Evolutionary conservation across 2,329 filamentous ascomycete genomes (phyloP).

Genomic region (Xylaria sp.): DNA sequence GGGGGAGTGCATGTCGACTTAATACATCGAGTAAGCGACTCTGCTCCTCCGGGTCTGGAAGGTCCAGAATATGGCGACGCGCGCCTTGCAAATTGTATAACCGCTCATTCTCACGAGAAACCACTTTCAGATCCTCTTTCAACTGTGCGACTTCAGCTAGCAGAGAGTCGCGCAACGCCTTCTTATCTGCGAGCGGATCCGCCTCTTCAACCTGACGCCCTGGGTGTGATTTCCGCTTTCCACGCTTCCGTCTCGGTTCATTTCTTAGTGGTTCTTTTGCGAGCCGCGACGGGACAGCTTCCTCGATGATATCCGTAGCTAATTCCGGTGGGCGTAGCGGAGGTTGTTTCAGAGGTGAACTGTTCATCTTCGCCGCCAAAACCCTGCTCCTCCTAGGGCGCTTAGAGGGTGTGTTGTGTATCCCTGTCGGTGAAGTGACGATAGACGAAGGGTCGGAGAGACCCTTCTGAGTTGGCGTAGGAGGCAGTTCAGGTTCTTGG

Average conservation of each 20-base stretch:
- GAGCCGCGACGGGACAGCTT: conserved; percentile 6
- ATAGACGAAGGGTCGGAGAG: conserved; percentile 61
- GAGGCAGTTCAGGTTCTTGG: conserved; percentile 73
- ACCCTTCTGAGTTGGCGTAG: conserved; percentile 61
- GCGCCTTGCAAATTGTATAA: conserved; percentile 57
- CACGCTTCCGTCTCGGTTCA: conserved; percentile 35
- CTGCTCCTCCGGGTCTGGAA: conserved; percentile 48
- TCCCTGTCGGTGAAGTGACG: conserved; percentile 66
- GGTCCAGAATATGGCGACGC: conserved; percentile 40
- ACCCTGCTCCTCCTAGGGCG: conserved; percentile 56
- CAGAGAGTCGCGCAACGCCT: conserved; percentile 62
- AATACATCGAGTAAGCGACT: conserved; percentile 55
- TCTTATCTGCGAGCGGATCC: conserved; percentile 61
- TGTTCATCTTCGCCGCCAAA: conserved; percentile 54
- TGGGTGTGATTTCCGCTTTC: conserved; percentile 47
- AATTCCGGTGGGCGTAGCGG: conserved; percentile 47
- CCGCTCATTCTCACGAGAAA: conserved; percentile 67
- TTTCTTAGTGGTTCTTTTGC: conserved; percentile 29
- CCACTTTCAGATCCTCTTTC: conserved; percentile 66
- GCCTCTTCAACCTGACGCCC: conserved; percentile 55
- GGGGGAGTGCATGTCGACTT: conserved; percentile 54
- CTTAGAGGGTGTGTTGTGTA: conserved; percentile 68
- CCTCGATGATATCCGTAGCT: conserved; percentile 14
- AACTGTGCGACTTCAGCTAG: conserved; percentile 65
- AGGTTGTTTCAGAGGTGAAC: conserved; percentile 62